Evolutionary conservation across 306 rosid genomes (phyloP), one percentile per base, ranked within the genome.

Genomic region (Trifolium fragiferum): DNA sequence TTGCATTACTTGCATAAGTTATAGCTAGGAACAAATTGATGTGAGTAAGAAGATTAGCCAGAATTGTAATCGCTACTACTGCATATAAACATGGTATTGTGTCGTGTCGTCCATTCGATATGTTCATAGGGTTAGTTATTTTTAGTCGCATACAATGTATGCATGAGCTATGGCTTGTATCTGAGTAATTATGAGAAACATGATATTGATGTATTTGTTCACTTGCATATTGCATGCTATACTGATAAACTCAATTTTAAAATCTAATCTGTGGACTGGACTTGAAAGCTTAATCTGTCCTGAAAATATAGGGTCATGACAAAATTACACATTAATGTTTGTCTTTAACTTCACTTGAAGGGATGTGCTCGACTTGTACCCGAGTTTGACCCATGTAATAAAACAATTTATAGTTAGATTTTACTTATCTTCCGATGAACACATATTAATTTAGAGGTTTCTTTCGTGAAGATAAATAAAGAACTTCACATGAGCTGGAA

Each of bases 1-100:
- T 74, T 51, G 53, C 74, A 55, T 67, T 38, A 72, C 75, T 61
- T 79, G 47, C 78, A 73, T 77, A 65, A 54, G 9, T 74, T 73
- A 13, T 49, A 78, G 62, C 70, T 79, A 81, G 86, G 84, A 57
- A 71, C 65, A 76, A 35, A 41, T 40, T 47, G 23, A 70, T 33
- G 87, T 84, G 74, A 77, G 78, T 66, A 68, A 43, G 40, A 69
- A 50, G 68, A 53, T 43, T 76, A 69, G 63, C 50, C 54, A 51
- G 50, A 74, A 59, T 82, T 66, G 40, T 76, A 57, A 53, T 75
- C 73, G 50, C 41, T 64, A 37, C 23, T 80, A 60, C 54, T 76
- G 84, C 80, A 68, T 81, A 78, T 77, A 78, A 85, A 66, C 72
- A 32, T 55, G 66, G 23, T 69, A 72, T 61, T 66, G 70, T 54